Conservation (phyloP, 2,329 filamentous ascomycete species). For the Immersiporthe knoxdaviesiana region DNA sequence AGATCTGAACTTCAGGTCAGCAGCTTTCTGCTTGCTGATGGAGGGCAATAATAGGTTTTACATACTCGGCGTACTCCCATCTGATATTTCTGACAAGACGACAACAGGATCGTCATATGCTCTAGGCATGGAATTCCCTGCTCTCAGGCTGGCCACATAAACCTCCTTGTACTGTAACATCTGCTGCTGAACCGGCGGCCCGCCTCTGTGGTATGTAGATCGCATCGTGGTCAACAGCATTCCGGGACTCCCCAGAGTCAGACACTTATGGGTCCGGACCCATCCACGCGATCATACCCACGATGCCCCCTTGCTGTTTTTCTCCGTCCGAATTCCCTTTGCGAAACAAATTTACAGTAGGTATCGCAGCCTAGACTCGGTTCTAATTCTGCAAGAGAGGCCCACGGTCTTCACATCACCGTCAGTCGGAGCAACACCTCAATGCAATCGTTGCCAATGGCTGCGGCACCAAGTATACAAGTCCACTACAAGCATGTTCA, state of each 20-base stretch:
- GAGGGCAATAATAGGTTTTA: no score
- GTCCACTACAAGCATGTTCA: no score
- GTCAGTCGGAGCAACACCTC: neutral
- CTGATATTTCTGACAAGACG: neutral
- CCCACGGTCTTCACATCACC: neutral
- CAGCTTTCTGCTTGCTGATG: neutral
- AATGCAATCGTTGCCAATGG: neutral
- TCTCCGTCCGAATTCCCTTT: neutral
- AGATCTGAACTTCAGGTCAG: neutral
- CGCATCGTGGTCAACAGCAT: neutral
- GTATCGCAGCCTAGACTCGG: neutral
- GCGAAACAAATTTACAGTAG: neutral
- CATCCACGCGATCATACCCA: neutral
- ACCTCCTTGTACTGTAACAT: neutral
- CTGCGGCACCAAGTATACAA: neutral
- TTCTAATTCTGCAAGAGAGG: neutral
- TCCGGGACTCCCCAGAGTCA: slow-evolving; percentile 1
- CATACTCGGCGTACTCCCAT: neutral
- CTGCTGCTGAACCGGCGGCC: neutral
- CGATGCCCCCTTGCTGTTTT: neutral
- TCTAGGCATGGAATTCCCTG: neutral
- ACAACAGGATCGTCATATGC: no score
- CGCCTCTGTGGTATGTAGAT: neutral
- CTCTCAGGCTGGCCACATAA: neutral
- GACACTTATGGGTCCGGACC: neutral